Evolutionary conservation across 1,139 yeast species (phyloP).

Genomic region (Taiozyma sp.): DNA sequence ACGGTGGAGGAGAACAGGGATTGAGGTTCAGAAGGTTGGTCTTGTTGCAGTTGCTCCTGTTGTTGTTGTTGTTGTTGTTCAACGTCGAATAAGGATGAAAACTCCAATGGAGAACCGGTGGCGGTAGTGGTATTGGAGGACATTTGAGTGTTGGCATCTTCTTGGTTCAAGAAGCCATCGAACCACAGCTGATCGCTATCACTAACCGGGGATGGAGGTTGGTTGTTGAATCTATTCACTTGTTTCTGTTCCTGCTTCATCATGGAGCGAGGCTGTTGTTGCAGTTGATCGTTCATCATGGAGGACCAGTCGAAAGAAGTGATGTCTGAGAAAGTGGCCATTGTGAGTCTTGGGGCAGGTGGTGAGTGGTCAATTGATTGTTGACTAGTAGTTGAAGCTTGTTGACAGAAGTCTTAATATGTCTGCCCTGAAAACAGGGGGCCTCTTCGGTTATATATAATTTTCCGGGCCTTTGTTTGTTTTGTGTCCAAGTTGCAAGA

Average conservation of each 20-base stretch:
- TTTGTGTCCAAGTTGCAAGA: background rate
- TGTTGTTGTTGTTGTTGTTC: slow-evolving; percentile 2
- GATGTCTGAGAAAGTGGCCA: slow-evolving; percentile 18
- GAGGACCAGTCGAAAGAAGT: slow-evolving; percentile 21
- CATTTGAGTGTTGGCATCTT: background rate
- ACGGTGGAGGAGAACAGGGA: slow-evolving; percentile 20
- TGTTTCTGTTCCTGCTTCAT: slow-evolving; percentile 4
- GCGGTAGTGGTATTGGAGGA: slow-evolving; percentile 8
- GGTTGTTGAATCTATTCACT: slow-evolving; percentile 1
- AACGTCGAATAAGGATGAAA: slow-evolving; percentile 22
- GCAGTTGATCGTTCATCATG: slow-evolving; percentile 15
- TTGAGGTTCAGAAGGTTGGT: slow-evolving; percentile 11
- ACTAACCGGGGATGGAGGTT: slow-evolving; percentile 7
- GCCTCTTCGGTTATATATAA: background rate
- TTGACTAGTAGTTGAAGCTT: background rate
- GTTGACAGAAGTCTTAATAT: background rate
- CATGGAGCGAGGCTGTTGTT: slow-evolving; percentile 5
- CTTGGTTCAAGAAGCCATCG: slow-evolving; percentile 16
- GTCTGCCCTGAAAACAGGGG: background rate
- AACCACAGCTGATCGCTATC: slow-evolving; percentile 16
- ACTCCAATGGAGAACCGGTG: slow-evolving; percentile 22
- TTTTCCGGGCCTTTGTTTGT: background rate
- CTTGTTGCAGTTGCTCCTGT: slow-evolving; percentile 5
- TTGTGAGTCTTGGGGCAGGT: slow-evolving; percentile 3
- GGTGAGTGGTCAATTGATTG: background rate